Evolutionary conservation across 1,284 basidiomycete genomes (phyloP).

Genomic region (Cryptococcus neoformans): DNA sequence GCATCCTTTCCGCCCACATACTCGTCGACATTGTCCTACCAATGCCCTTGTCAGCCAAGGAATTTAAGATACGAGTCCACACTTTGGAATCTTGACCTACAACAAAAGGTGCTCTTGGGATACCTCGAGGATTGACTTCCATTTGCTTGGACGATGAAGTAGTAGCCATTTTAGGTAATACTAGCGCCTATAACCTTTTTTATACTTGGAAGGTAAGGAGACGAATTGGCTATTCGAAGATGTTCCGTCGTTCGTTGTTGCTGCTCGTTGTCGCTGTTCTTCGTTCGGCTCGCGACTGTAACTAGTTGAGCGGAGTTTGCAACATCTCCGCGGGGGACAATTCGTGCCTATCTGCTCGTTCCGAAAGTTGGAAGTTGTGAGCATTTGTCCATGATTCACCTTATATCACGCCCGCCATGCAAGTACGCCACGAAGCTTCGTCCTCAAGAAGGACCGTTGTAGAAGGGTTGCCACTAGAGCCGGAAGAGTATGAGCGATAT

Average conservation of each 20-base stretch:
- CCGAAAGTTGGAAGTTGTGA: too few relatives aligned
- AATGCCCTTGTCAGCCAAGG: background rate
- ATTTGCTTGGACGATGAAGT: conserved; percentile 34
- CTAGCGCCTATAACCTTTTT: background rate
- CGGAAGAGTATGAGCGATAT: conserved; percentile 80
- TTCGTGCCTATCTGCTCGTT: too few relatives aligned
- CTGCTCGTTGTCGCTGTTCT: too few relatives aligned
- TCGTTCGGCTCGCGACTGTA: too few relatives aligned
- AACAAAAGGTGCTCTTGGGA: conserved; percentile 92
- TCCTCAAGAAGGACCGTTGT: background rate
- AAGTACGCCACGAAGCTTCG: too few relatives aligned
- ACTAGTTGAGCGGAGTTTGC: too few relatives aligned
- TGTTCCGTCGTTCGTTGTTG: too few relatives aligned
- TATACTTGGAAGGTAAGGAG: background rate
- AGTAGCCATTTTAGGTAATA: conserved; percentile 13
- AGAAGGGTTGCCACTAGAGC: conserved; percentile 32
- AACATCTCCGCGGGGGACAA: too few relatives aligned
- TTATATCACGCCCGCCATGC: too few relatives aligned
- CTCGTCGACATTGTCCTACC: conserved; percentile 75
- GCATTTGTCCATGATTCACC: too few relatives aligned
- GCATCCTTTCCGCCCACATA: conserved; percentile 78
- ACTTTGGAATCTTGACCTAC: conserved; percentile 55
- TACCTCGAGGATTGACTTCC: conserved; percentile 81
- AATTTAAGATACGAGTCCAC: background rate
- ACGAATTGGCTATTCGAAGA: too few relatives aligned